Evolutionary conservation across 2,329 filamentous ascomycete genomes (phyloP), one percentile per base, ranked within the genome.

Genomic region (Alternaria gaisen): DNA sequence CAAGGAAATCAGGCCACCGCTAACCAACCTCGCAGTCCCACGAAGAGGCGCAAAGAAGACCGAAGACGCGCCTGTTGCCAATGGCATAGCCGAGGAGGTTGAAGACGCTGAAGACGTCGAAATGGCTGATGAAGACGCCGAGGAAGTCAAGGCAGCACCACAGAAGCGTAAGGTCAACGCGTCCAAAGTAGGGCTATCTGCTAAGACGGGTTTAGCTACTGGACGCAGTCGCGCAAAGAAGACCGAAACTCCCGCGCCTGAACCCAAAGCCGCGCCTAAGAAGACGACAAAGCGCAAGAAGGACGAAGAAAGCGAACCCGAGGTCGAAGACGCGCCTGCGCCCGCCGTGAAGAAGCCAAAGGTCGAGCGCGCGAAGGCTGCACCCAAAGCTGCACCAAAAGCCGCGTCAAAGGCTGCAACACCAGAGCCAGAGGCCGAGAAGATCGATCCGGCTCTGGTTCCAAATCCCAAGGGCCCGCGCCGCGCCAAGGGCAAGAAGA

Each of bases 201-300:
- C 69, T 66, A 59, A 67, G 41, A 59, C 38, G 34, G 34, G 61
- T 46, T 30, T 46, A 70, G 67, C 50, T 20, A 61, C 64, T 60
- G 65, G 54, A 55, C 69, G 69, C 53, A 61, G 66, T 36, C 73
- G 75, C 69, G 58, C 72, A 54, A 73, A 71, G 62, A 68, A 74
- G 56, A 67, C 68, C 53, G 69, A 65, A 59, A 69, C 64, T 22
- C 65, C 73, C 34, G 67, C 66, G 8, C 60, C 58, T 14, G 68
- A 63, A 36, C 53, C 66, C 32, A 63, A 65, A 36, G 47, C 54
- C 43, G 65, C 59, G 36, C 58, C 64, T 12, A 54, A 63, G 20
- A 69, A 66, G 63, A 63, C 63, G 54, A 64, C 58, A 9, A 77
- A 77, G 67, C 72, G 72, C 63, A 76, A 77, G 65, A 72, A 75